Evolutionary conservation across 2,329 filamentous ascomycete species (phyloP).

Genomic region (Fusarium dimerum): DNA sequence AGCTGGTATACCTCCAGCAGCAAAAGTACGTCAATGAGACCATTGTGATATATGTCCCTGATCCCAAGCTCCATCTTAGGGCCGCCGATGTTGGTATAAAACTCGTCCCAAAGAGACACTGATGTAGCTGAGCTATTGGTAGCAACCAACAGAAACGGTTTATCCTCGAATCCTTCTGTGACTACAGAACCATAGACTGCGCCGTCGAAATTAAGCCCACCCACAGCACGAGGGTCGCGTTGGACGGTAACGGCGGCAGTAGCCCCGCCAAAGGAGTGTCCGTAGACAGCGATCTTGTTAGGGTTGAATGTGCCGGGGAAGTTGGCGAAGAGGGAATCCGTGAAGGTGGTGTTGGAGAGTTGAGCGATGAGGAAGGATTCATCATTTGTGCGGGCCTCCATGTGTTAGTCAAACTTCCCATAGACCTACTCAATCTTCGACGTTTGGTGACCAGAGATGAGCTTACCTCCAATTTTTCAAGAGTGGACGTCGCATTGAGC

Average conservation of each 20-base stretch:
- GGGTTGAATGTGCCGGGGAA: constrained; percentile 11
- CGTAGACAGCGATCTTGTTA: constrained; percentile 4
- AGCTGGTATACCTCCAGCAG: background rate
- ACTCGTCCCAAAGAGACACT: background rate
- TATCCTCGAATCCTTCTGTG: constrained; percentile 26
- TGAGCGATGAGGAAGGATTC: constrained; percentile 20
- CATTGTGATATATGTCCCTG: background rate
- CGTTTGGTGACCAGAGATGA: background rate
- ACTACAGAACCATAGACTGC: constrained; percentile 21
- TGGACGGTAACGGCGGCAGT: constrained; percentile 31
- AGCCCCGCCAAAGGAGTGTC: constrained; percentile 18
- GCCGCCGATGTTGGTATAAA: constrained; percentile 8
- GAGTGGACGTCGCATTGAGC: background rate
- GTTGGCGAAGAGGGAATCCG: constrained; percentile 2
- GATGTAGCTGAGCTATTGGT: background rate
- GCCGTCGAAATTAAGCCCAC: constrained; percentile 28
- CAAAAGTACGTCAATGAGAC: constrained; percentile 11
- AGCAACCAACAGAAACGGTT: constrained; percentile 5
- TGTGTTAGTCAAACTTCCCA: background rate
- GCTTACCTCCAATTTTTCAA: constrained; percentile 6
- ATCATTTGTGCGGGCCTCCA: constrained; percentile 5
- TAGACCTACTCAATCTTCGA: background rate
- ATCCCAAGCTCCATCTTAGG: constrained; percentile 12
- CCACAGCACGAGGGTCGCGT: constrained; percentile 32
- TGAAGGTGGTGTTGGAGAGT: constrained; percentile 15